Evolutionary conservation across 1,139 yeast species (phyloP), one percentile per base, ranked within the genome.

Genomic region (Suhomyces atakaporum): DNA sequence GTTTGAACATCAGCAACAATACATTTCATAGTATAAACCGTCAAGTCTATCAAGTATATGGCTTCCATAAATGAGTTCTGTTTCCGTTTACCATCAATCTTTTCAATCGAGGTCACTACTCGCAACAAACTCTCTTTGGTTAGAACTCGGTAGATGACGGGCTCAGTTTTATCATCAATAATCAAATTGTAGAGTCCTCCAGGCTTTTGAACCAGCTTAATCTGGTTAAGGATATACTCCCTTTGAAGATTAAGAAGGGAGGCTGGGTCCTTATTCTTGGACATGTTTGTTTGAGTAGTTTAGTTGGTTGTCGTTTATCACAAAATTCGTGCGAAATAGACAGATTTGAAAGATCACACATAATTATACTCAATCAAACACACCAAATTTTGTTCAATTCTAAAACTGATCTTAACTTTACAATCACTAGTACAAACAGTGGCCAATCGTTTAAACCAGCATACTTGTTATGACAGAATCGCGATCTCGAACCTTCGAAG

Each of bases 1-100:
- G 68, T 57, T 25, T 63, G 61, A 12, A 68, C 66, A 47, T 71
- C 77, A 10, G 73, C 72, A 29, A 63, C 50, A 19, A 71, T 63
- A 44, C 76, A 70, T 38, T 65, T 65, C 46, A 69, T 48, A 42
- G 69, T 69, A 47, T 61, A 69, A 13, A 60, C 50, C 13, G 65
- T 51, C 10, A 66, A 60, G 18, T 69, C 73, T 16, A 66, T 55
- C 39, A 71, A 58, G 47, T 71, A 71, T 21, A 71, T 63, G 16
- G 73, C 76, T 43, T 62, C 68, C 50, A 70, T 53, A 36, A 61
- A 68, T 8, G 65, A 53, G 50, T 64, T 71, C 38, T 55, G 62
- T 27, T 63, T 56, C 31, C 75, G 51, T 23, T 52, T 54, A 15
- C 54, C 60, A 42, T 68, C 75, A 12, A 71, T 52, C 45, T 55